Conservation (phyloP, 1,284 basidiomycete species). For the Malassezia obtusa region DNA sequence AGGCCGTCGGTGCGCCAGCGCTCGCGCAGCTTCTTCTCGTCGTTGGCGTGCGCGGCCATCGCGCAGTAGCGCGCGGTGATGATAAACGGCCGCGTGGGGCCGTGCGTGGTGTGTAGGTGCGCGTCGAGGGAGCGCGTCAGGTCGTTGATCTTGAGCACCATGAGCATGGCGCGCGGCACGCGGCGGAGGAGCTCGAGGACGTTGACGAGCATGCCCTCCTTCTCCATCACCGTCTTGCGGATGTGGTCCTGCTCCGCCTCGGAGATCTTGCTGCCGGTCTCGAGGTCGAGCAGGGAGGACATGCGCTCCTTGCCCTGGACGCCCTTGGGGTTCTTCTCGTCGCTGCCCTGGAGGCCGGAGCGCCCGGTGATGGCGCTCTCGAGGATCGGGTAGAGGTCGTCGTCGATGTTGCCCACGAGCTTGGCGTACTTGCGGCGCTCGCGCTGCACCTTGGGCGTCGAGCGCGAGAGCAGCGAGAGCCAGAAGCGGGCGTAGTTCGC, state of each 20-base stretch:
- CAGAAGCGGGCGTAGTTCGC: slow-evolving; percentile 46
- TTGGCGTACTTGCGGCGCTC: slow-evolving; percentile 41
- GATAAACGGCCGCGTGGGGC: slow-evolving; percentile 56
- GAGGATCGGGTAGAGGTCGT: slow-evolving; percentile 46
- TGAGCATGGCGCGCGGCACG: slow-evolving; percentile 45
- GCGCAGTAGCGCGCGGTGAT: slow-evolving; percentile 86
- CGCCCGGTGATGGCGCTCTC: slow-evolving; percentile 46
- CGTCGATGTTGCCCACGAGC: slow-evolving; percentile 43
- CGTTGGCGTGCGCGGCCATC: slow-evolving; percentile 71
- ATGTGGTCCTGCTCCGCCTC: slow-evolving; percentile 46
- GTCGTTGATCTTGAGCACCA: slow-evolving; percentile 48
- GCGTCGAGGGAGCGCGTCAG: slow-evolving; percentile 53
- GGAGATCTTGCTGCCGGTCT: slow-evolving; percentile 25
- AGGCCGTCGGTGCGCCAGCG: slow-evolving; percentile 18
- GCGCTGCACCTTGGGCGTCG: slow-evolving; percentile 31
- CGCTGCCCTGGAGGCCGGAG: slow-evolving; percentile 43
- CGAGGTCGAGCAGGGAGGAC: slow-evolving; percentile 36
- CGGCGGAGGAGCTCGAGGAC: slow-evolving; percentile 39
- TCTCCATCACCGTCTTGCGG: slow-evolving; percentile 46
- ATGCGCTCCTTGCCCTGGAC: slow-evolving; percentile 34
- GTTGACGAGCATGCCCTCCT: slow-evolving; percentile 41
- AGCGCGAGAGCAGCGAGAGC: slow-evolving; percentile 38
- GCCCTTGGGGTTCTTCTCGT: slow-evolving; percentile 37
- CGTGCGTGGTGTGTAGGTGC: slow-evolving; percentile 55
- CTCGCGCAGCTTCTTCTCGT: slow-evolving; percentile 51